phyloP scores from a whole-genome alignment of 2,329 filamentous ascomycete genomes.

The Escovopsis weberi region DNA sequence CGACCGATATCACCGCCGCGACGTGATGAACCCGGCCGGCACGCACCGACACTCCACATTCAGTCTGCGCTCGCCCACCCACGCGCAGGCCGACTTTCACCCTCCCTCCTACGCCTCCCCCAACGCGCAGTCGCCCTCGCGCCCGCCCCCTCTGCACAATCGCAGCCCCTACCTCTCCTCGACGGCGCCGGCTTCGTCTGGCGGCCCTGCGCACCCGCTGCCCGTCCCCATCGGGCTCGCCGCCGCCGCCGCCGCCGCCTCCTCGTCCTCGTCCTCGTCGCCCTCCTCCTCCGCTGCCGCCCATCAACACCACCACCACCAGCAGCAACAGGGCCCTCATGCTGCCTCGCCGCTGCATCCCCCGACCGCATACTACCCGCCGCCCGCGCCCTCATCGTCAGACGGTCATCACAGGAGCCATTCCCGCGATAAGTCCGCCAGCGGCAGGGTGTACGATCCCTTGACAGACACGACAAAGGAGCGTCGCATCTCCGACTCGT shows the following conservation, averaged over 20 bases:
- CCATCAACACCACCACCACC: conserved; percentile 9
- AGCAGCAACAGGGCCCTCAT: conserved; percentile 13
- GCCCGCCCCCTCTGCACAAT: conserved; percentile 15
- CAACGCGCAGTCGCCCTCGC: conserved; percentile 17
- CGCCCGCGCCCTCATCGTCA: conserved; percentile 12
- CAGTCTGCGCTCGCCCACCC: conserved; percentile 35
- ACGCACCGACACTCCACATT: conserved; percentile 29
- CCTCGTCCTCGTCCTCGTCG: conserved; percentile 7
- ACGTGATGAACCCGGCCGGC: conserved; percentile 29
- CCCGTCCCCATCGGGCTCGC: conserved; percentile 15
- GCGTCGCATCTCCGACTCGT: conserved; percentile 32
- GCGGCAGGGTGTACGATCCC: conserved; percentile 39
- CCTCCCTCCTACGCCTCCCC: conserved; percentile 18
- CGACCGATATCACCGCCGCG: conserved; percentile 26
- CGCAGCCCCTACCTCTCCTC: conserved; percentile 24
- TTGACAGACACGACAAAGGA: conserved; percentile 35
- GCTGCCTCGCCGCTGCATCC: conserved; percentile 30
- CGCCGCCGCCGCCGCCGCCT: not conserved
- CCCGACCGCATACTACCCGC: conserved; percentile 27
- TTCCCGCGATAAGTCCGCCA: conserved; percentile 24
- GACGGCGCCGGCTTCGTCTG: conserved; percentile 15
- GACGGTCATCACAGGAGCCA: conserved; percentile 11
- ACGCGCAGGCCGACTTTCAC: conserved; percentile 27
- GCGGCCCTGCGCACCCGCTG: conserved; percentile 16
- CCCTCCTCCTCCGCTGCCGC: conserved; percentile 5